A percentile compares a stretch with the other conserved stretches of the same genome.
Evolutionary conservation across 768 basidiomycete genomes (phyloP).

Genomic region (Suillus spraguei): DNA sequence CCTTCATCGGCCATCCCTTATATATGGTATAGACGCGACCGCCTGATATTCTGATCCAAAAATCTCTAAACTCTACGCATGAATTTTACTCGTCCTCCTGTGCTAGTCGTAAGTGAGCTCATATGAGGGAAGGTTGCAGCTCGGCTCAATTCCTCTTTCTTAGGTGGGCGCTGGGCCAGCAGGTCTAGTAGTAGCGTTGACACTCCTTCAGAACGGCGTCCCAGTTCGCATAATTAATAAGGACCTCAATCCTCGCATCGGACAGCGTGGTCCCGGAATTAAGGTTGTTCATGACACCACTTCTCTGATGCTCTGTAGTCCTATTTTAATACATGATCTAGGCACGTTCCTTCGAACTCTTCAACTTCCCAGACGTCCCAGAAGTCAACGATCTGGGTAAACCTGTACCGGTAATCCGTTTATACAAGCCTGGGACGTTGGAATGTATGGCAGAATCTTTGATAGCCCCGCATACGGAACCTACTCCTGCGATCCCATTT

Average conservation of each 20-base stretch:
- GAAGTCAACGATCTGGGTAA: slow-evolving; percentile 36
- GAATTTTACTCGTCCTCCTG: slow-evolving; percentile 7
- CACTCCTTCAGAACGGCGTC: slow-evolving; percentile 36
- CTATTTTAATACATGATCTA: slow-evolving; percentile 14
- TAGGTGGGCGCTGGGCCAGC: slow-evolving; percentile 52
- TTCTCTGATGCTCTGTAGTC: not conserved
- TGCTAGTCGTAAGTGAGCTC: slow-evolving; percentile 6
- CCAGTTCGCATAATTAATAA: slow-evolving; percentile 15
- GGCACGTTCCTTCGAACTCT: slow-evolving; percentile 47
- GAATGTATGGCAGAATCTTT: slow-evolving; percentile 1
- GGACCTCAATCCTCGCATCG: slow-evolving; percentile 31
- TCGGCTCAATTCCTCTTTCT: not conserved
- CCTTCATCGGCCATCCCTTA: not conserved
- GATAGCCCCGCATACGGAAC: slow-evolving; percentile 20
- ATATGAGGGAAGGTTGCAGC: not conserved
- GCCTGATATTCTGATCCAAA: not conserved
- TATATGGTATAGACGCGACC: not conserved
- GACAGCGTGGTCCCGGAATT: slow-evolving; percentile 41
- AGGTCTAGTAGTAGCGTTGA: slow-evolving; percentile 45
- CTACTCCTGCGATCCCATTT: slow-evolving; percentile 28
- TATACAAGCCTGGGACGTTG: slow-evolving; percentile 29
- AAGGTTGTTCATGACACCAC: slow-evolving; percentile 26
- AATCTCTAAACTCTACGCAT: not conserved
- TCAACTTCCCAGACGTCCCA: slow-evolving; percentile 39
- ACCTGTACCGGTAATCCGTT: slow-evolving; percentile 30